Evolutionary conservation across 306 rosid species (phyloP), one percentile per base, ranked within the genome.

Genomic region (Leucaena leucocephala): DNA sequence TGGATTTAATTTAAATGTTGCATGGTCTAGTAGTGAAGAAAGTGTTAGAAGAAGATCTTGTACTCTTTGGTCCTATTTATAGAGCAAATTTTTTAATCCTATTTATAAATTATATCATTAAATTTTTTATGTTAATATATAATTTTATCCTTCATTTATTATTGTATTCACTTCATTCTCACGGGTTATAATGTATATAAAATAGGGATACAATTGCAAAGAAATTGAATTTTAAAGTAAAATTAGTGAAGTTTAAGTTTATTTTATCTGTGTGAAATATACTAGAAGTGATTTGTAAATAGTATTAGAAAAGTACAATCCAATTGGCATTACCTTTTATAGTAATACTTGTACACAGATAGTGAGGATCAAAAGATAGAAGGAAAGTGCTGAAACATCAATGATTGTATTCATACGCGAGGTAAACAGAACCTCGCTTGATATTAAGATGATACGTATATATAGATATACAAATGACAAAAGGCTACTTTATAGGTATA

Each of bases 1-100:
- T 80, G 79, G 72, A 19, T 76, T 69, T 77, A 49, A 27, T 58
- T 58, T 80, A 22, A 27, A 42, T 42, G 36, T 74, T 42, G 38
- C 67, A 14, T 7, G 13, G 10, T 3, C 13, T 27, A 74, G 57
- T 42, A 22, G 33, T 36, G 66, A 58, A 74, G 68, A 57, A 57
- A 57, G 38, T 16, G 12, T 33, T 33, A 34, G 38, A 48, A 33
- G 15, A 16, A 3, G 4, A 58, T 58, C 2, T 38, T 14, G 12
- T 59, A 27, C 27, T 27, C 27, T 27, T 27, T 27, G 1, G 27
- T 27, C 1, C 27, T 27, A 27, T 27, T 27, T 27, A 27, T 27
- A n/a, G n/a, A n/a, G n/a, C n/a, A n/a, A n/a, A n/a, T n/a, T n/a
- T n/a, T n/a, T n/a, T n/a, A n/a, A n/a, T n/a, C n/a, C n/a, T n/a